Evolutionary conservation across 805 yeast genomes (phyloP), one percentile per base, ranked within the genome.

Genomic region (Wickerhamomyces queroliae): DNA sequence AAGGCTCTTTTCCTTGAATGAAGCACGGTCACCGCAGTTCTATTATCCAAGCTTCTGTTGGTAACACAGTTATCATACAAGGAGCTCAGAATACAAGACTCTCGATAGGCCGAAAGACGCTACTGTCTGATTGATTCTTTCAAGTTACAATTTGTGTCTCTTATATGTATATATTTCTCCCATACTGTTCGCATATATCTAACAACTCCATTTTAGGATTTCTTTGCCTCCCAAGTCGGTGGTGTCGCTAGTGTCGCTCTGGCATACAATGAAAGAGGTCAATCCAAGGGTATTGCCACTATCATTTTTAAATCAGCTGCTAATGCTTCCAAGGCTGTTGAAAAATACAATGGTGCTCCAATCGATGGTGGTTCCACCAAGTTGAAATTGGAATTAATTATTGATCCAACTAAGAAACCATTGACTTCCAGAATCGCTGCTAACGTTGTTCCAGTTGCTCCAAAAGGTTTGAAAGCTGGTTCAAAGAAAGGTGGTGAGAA

Each of bases 221-320:
- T 88, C 66, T 90, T 93, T 66, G 76, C 80, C 55, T 71, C 83
- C 44, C 88, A 85, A 66, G 76, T 93, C 50, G 99, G 99, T 52
- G 86, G 89, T 49, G 87, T 91, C 53, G 69, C 67, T 50, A 72
- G 74, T 47, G 82, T 85, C 60, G 68, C 76, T 39, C 74, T 88
- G 56, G 73, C 82, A 53, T 93, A 85, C 72, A 88, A 87, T 60
- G 87, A 82, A 64, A 80, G 75, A 61, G 99, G 98, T 38, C 79
- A 79, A 63, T 87, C 95, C 48, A 84, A 84, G 47, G 99, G 99
- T 65, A 77, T 80, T 68, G 96, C 95, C 47, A 88, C 93, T 42
- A 76, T 93, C 55, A 71, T 81, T 43, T 93, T 93, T 72, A 78
- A 69, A 57, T 70, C 72, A 43, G 62, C 76, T 37, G 80, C 80